phyloP scores from a whole-genome alignment of 495 filamentous ascomycete species.

The Penicillium soppii region DNA sequence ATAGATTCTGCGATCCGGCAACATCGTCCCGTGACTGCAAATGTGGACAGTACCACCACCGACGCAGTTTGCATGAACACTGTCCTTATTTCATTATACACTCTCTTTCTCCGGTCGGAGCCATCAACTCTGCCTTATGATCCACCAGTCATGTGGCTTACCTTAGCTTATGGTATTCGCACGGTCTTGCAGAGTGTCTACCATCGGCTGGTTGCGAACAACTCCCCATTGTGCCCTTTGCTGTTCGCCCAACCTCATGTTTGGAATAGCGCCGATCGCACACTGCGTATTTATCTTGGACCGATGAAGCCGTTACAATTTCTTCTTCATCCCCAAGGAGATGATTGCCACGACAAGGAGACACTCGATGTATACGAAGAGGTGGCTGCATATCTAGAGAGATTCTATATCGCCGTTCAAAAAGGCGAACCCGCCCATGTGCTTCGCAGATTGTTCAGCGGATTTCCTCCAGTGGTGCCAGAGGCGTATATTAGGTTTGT shows the following conservation, averaged over 20 bases:
- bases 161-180: conserved; percentile 20
- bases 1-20: conserved; percentile 17
- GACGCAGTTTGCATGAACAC: conserved; percentile 20
- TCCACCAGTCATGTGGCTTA: conserved; percentile 21
- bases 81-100: conserved; percentile 18
- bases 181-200: conserved; percentile 12
- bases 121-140: conserved; percentile 14
- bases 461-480: conserved; percentile 37
- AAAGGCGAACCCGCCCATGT: conserved; percentile 14
- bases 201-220: conserved; percentile 7
- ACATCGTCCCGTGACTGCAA: conserved; percentile 16
- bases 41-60: conserved; percentile 8
- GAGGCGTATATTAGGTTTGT: conserved; percentile 33
- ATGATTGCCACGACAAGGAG: conserved; percentile 20
- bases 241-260: conserved; percentile 12
- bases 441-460: conserved; percentile 30
- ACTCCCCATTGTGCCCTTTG: conserved; percentile 14
- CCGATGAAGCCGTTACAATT: conserved; percentile 15
- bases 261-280: conserved; percentile 2
- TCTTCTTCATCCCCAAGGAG: conserved; percentile 10
- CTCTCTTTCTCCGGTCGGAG: conserved; percentile 20
- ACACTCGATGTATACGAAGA: conserved; percentile 32
- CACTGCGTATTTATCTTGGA: background rate
- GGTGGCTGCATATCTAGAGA: conserved; percentile 33
- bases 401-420: conserved; percentile 26